Base-by-base conservation (phyloP, 1,284 basidiomycete genomes). In the Caloboletus inedulis region DNA sequence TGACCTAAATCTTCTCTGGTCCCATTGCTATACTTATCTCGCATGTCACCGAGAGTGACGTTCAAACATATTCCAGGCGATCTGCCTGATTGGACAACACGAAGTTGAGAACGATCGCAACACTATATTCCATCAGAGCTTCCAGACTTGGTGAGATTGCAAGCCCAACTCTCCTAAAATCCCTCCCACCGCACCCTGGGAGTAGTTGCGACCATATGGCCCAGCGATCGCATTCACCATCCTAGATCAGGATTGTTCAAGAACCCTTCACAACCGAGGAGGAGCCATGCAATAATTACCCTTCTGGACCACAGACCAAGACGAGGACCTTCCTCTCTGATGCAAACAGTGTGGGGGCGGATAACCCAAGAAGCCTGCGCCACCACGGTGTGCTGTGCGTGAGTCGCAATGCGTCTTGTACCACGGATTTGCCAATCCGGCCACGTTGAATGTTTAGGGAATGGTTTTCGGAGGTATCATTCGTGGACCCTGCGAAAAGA, bases 191-290 rank as follows among this genome's bases (percentile, higher is more conserved):
- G 71, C 66, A 4, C 89, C 89, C 66, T 91, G 88, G 18, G 87
- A 87, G 60, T 82, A 78, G 64, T 89, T 87, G 35, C 82, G 79
- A 31, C 85, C 88, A 56, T 82, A 84, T 9, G 88, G 87, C 5
- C 89, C 90, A 46, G 88, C 85, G 39, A 92, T 79, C 13, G 84
- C 78, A 46, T 69, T 72, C 41, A 91, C 74, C 89, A 92, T 90
- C 33, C 89, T 91, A 59, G 37, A 40, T 51, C 34, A 14, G 31
- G 41, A 53, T 35, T 44, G 33, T 43, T 51, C 34, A 58, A 51
- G 34, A 42, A 51, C 14, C 34, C 19, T 7, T 35, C 34, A 19
- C 9, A 41, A n/a, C 35, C 19, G 16, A 29, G 49, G 16, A 29
- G 49, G 43, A 33, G n/a, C 2, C 1, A 29, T 31, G 21, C 33